phyloP scores from a whole-genome alignment of 2,329 filamentous ascomycete species.

The Metarhizium album region DNA sequence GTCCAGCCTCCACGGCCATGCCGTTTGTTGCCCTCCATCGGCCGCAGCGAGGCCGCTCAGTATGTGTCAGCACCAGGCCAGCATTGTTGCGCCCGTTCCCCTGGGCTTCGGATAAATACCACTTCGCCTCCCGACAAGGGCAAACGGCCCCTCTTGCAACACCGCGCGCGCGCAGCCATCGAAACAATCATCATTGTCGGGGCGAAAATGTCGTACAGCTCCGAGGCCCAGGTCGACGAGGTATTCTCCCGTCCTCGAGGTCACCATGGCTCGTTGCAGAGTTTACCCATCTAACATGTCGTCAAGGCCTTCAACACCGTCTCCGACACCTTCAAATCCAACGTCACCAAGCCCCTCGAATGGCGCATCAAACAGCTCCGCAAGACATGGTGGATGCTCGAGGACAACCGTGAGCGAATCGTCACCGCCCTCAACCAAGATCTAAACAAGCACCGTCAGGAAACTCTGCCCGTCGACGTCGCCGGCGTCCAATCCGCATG shows the following conservation, averaged over 20 bases:
- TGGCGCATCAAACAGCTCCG: constrained; percentile 32
- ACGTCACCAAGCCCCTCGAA: constrained; percentile 23
- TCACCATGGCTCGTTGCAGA: neutral
- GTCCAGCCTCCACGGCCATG: too few species aligned
- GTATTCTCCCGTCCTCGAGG: neutral
- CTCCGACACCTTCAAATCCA: constrained; percentile 5
- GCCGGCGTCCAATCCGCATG: constrained; percentile 22
- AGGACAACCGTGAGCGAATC: constrained; percentile 26
- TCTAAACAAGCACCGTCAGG: constrained; percentile 23
- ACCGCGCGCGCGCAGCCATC: too few species aligned
- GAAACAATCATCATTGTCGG: neutral
- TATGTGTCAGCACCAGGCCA: too few species aligned
- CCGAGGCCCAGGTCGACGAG: constrained; percentile 7
- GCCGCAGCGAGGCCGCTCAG: too few species aligned
- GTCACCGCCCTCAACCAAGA: constrained; percentile 22
- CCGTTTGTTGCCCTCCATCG: too few species aligned
- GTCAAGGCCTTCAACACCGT: constrained; percentile 5
- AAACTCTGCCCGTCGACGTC: constrained; percentile 22
- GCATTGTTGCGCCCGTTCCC: too few species aligned
- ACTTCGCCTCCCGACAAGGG: too few species aligned
- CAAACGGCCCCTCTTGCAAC: neutral
- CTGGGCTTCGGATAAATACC: too few species aligned
- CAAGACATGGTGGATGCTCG: constrained; percentile 29
- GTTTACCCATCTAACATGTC: neutral
- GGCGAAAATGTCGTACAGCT: constrained; percentile 5